Base-by-base conservation (phyloP, 176 grass and related monocot genomes). In the Otatea glauca region DNA sequence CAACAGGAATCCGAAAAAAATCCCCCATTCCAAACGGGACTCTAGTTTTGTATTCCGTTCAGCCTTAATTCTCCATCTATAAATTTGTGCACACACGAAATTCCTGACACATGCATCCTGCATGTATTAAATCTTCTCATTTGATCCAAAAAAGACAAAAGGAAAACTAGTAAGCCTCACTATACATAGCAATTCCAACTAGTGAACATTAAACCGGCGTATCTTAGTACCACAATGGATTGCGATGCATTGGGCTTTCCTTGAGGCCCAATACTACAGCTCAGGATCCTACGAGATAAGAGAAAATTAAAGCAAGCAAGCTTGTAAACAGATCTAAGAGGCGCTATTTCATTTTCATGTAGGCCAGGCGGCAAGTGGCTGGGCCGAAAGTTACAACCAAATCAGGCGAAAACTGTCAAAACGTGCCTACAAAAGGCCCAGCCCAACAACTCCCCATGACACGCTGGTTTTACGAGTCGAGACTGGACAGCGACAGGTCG, bases 401-500 rank as follows among this genome's bases (percentile, higher is more conserved):
- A 20, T 0, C 38, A 24, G 13, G 7, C 20, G 34, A 43, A 43
- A 70, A 43, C 12, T 56, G 49, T 43, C 68, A 41, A 27, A 39
- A 5, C 14, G 27, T 6, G 50, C 50, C 20, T 64, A 16, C 49
- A 16, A 5, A 39, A 39, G 79, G 50, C 79, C 65, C 37, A 58
- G 1, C 17, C 45, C 4, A 5, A 68, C 17, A 8, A 2, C 3
- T 11, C 56, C 9, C 9, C 9, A 60, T 24, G n/a, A 1, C 21
- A 2, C 24, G 25, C 37, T 4, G 6, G 39, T 4, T 51, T 21
- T 20, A 56, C 15, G 61, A 64, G 48, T 84, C 70, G 8, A 47
- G 18, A 13, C 58, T 79, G 72, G 65, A 71, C 9, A 90, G 62
- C 29, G 84, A 87, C 8, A 90, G 61, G 61, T 90, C 84, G 50